Evolutionary conservation across 2,329 filamentous ascomycete species (phyloP), one percentile per base, ranked within the genome.

Genomic region (Fusarium sp.): DNA sequence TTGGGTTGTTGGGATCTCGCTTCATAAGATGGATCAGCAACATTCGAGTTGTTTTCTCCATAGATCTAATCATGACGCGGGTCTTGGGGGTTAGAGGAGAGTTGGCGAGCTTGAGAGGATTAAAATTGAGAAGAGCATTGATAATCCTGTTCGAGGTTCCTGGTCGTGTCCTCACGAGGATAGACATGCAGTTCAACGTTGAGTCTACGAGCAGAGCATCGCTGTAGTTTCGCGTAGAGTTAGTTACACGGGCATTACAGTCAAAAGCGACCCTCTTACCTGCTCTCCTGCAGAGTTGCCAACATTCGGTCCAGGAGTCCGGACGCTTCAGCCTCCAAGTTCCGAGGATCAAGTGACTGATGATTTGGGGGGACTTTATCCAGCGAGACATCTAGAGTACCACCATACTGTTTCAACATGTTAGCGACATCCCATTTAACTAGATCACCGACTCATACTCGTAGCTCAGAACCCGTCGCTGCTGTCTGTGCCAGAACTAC

Each of bases 401-500:
- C 83, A 38, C 83, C 83, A 62, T 84, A 84, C 84, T 87, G 70
- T 41, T 70, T 46, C 35, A 44, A 21, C 37, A 66, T 8, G 62
- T 76, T 58, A 77, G 75, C 51, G 31, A 49, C 19, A 48, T 60
- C 41, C 54, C 42, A 21, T 19, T 37, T 19, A 41, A 44, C 21
- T 5, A 29, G 10, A 38, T 37, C 23, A 39, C n/a, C 15, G 31
- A 46, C 25, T 18, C 72, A 67, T 88, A 97, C 94, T 85, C 94
- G 91, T 75, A 93, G 92, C 79, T 98, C 95, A 62, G 90, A 86
- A 74, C 93, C 93, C 65, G 92, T 84, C 51, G 94, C 94, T n/a
- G 92, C 91, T 16, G 94, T 98, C 82, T 99, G 95, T 23, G 94
- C 93, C 73, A 98, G 89, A 48, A 99, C 93, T 48, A 98, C 94